phyloP scores from a whole-genome alignment of 2,329 filamentous ascomycete species.

The Aspergillus aculeatus region DNA sequence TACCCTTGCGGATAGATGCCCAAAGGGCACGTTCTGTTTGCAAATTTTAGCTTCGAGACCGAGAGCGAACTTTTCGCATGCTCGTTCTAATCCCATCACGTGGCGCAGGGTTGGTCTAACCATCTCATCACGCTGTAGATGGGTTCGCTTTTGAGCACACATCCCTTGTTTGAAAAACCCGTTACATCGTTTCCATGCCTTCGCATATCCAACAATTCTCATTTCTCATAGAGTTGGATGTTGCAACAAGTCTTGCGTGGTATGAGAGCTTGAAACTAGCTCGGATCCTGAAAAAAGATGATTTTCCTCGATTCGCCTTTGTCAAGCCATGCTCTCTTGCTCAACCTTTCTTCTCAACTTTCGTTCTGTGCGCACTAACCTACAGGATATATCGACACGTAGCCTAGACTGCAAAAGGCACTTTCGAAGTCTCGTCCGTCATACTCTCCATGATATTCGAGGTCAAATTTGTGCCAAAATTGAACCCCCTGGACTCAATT shows the following conservation, averaged over 20 bases:
- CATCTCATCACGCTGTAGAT: conserved; percentile 29
- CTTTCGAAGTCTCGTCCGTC: conserved; percentile 48
- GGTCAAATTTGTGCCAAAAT: conserved; percentile 48
- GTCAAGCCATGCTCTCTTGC: background rate
- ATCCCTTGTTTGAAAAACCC: conserved; percentile 19
- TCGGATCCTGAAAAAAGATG: conserved; percentile 13
- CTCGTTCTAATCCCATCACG: conserved; percentile 46
- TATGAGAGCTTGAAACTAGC: background rate
- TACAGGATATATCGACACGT: background rate
- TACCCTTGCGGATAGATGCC: conserved; percentile 45
- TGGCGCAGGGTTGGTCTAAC: conserved; percentile 23
- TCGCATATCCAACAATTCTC: background rate
- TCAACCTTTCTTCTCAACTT: background rate
- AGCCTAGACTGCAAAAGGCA: conserved; percentile 27
- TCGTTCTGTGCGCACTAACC: conserved; percentile 4
- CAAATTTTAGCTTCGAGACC: conserved; percentile 46
- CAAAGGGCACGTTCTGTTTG: conserved; percentile 32
- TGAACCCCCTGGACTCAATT: conserved; percentile 27
- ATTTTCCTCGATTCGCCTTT: conserved; percentile 1
- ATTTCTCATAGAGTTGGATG: background rate
- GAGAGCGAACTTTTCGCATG: conserved; percentile 36
- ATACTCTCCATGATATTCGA: conserved; percentile 42
- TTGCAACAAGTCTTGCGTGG: background rate
- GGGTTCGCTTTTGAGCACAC: conserved; percentile 49
- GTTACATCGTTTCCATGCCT: conserved; percentile 4